A percentile compares a stretch with the other conserved stretches of the same genome.
phyloP scores from a whole-genome alignment of 2,329 filamentous ascomycete species.

The Plenodomus biglobosus region DNA sequence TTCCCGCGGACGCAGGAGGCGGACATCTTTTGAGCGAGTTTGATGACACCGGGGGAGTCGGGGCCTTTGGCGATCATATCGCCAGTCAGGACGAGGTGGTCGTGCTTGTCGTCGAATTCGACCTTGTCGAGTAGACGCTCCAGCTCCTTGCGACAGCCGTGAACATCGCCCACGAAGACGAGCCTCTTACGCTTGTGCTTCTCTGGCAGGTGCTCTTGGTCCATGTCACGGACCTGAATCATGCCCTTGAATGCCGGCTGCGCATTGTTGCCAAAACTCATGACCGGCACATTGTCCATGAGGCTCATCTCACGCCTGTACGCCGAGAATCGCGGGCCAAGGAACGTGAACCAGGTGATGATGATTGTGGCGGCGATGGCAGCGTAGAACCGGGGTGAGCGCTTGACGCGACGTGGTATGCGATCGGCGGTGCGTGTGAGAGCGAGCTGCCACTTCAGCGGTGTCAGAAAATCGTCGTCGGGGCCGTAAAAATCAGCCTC shows the following conservation, averaged over 20 bases:
- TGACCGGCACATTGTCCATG: constrained; percentile 34
- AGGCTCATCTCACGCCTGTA: constrained; percentile 39
- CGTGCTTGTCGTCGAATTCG: constrained; percentile 61
- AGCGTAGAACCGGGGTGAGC: constrained; percentile 38
- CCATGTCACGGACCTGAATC: constrained; percentile 54
- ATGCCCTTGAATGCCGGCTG: constrained; percentile 53
- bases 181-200: constrained; percentile 62
- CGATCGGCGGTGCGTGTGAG: constrained; percentile 28
- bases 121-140: constrained; percentile 65
- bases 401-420: constrained; percentile 40
- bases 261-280: constrained; percentile 51
- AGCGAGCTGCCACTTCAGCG: constrained; percentile 35
- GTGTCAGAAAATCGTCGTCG: constrained; percentile 40
- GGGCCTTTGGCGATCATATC: constrained; percentile 72
- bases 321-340: constrained; percentile 42
- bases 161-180: constrained; percentile 86
- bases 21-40: constrained; percentile 69
- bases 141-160: constrained; percentile 74
- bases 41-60: constrained; percentile 75
- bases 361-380: constrained; percentile 32
- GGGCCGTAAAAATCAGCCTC: constrained; percentile 41
- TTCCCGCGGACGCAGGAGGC: constrained; percentile 88
- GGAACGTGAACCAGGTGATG: constrained; percentile 41
- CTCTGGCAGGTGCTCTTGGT: constrained; percentile 50
- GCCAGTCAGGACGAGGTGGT: constrained; percentile 45